phyloP scores from a whole-genome alignment of 164 flowering plant species.

The Taxillus chinensis region DNA sequence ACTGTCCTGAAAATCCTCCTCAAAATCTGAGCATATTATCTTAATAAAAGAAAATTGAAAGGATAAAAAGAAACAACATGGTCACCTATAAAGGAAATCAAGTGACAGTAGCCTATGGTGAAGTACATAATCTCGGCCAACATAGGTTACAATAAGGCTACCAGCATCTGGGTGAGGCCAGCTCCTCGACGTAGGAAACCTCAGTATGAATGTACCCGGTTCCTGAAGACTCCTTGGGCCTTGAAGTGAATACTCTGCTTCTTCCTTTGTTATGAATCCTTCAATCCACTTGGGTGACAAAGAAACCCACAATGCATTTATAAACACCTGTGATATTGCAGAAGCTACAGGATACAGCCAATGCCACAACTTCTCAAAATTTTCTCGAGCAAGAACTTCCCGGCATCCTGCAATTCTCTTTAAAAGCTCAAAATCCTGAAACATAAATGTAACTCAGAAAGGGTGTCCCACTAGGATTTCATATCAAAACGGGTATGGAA shows the following conservation, averaged over 20 bases:
- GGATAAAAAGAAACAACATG: background rate
- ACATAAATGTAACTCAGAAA: slow-evolving; percentile 1
- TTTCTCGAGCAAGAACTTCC: slow-evolving; percentile 46
- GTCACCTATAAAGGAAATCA: slow-evolving; percentile 35
- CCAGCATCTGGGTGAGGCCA: slow-evolving; percentile 99
- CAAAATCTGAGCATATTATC: too few species aligned
- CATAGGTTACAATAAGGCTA: slow-evolving; percentile 68
- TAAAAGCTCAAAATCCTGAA: slow-evolving; percentile 69
- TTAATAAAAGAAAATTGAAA: background rate
- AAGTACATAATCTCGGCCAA: slow-evolving; percentile 54
- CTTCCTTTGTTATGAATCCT: slow-evolving; percentile 87
- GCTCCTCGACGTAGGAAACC: slow-evolving; percentile 90
- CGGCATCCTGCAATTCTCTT: slow-evolving; percentile 59
- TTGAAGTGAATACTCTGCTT: slow-evolving; percentile 76
- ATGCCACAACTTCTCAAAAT: slow-evolving; percentile 81
- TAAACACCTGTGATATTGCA: slow-evolving; percentile 46
- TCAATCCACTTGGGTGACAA: slow-evolving; percentile 75
- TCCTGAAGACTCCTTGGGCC: slow-evolving; percentile 48
- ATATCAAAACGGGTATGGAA: background rate
- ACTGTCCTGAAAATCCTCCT: too few species aligned
- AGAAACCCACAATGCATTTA: slow-evolving; percentile 55
- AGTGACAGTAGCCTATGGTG: slow-evolving; percentile 61
- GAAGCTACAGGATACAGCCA: slow-evolving; percentile 91
- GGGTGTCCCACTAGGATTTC: background rate
- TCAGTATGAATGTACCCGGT: slow-evolving; percentile 79